Percentiles rank a stretch among this genome's conserved stretches.
Conservation (phyloP, 371 early-diverging fungal genomes). For the Batkoa obscura region DNA sequence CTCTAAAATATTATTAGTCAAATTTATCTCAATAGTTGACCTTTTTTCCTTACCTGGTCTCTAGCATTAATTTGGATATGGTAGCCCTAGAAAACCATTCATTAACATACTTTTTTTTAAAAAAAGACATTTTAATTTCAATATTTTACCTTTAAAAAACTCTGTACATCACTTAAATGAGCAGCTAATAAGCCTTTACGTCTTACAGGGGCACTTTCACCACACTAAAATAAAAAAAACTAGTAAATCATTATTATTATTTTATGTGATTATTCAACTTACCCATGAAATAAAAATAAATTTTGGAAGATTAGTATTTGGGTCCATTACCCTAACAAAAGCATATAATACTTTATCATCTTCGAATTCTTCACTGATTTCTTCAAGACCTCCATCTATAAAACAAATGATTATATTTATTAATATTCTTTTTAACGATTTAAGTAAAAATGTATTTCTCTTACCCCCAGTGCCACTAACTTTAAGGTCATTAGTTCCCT, state of each 20-base stretch:
- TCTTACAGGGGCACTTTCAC: slow-evolving; percentile 76
- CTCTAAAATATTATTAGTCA: slow-evolving; percentile 13
- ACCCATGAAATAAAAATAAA: slow-evolving; percentile 81
- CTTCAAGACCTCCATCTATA: slow-evolving; percentile 56
- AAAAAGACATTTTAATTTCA: background rate
- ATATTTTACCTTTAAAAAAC: slow-evolving; percentile 42
- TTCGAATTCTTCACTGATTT: slow-evolving; percentile 70
- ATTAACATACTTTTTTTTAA: background rate
- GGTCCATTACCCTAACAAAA: slow-evolving; percentile 62
- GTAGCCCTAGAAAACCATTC: slow-evolving; percentile 27
- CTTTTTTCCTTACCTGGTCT: slow-evolving; percentile 13
- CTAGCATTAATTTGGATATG: slow-evolving; percentile 80
- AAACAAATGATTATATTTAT: background rate
- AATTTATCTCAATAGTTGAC: slow-evolving; percentile 15
- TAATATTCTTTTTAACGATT: background rate
- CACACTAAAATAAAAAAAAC: slow-evolving; percentile 33
- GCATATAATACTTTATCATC: slow-evolving; percentile 78
- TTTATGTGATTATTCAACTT: slow-evolving; percentile 5
- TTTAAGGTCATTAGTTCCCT: slow-evolving; percentile 59
- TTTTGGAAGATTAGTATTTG: slow-evolving; percentile 67
- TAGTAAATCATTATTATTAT: background rate
- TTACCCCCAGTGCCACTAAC: slow-evolving; percentile 46
- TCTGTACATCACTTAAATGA: slow-evolving; percentile 55
- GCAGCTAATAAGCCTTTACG: slow-evolving; percentile 70
- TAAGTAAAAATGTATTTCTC: background rate